These are phyloP conservation scores for Naganishia friedmannii DNA, from an alignment of 768 basidiomycete genomes.

Conservation along the genomic window DNA sequence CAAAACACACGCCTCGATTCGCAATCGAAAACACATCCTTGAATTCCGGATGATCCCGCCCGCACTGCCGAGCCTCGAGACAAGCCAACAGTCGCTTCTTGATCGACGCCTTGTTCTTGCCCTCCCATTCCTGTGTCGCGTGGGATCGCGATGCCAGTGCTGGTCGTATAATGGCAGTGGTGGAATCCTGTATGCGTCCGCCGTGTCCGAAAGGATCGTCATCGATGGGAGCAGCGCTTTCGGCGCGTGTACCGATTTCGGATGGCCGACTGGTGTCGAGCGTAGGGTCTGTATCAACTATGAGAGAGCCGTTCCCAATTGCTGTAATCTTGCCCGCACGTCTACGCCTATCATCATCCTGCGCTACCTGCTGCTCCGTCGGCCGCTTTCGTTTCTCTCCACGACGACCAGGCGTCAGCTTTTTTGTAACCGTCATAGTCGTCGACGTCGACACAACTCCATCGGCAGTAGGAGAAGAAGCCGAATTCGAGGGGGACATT, in stretches of 20 bases:
- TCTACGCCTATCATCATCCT: constrained; percentile 11
- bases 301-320: neutral
- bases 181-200: constrained; percentile 5
- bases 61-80: constrained; percentile 38
- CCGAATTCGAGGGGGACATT: constrained; percentile 24
- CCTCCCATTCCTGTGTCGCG: neutral
- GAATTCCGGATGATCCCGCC: constrained; percentile 42
- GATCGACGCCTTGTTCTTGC: constrained; percentile 34
- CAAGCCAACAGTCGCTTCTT: constrained; percentile 43
- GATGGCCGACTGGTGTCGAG: neutral
- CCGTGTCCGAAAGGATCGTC: constrained; percentile 8
- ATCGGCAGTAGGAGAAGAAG: constrained; percentile 3
- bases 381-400: constrained; percentile 44
- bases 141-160: no score
- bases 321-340: constrained; percentile 3
- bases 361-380: constrained; percentile 31
- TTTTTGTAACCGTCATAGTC: constrained; percentile 6
- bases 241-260: neutral
- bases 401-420: constrained; percentile 43
- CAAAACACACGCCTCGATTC: constrained; percentile 46
- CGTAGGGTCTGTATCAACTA: no score
- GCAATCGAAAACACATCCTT: constrained; percentile 48
- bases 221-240: neutral
- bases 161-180: no score
- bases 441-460: neutral